These are phyloP conservation scores for Artemisia argyi DNA, from an alignment of 129 eudicot genomes.

Conservation along the genomic window DNA sequence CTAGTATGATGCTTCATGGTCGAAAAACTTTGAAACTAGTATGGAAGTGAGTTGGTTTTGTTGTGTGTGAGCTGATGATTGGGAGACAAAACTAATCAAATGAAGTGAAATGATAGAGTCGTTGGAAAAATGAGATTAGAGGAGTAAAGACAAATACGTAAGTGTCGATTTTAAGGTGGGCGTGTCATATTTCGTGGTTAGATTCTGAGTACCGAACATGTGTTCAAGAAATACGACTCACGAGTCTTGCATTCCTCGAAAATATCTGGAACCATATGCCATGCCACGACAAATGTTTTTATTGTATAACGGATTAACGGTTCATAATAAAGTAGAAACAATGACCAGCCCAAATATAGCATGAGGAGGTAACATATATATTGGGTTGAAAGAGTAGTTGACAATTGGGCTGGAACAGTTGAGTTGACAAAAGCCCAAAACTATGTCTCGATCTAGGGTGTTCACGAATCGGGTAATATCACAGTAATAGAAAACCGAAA, in stretches of 20 bases:
- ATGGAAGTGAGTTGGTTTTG: slow-evolving; percentile 20
- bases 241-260: slow-evolving; percentile 2
- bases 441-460: no score
- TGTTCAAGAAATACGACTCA: slow-evolving; percentile 15
- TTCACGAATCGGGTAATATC: no score
- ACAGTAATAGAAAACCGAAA: no score
- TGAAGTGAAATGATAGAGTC: not conserved
- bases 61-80: not conserved
- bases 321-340: no score
- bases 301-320: no score
- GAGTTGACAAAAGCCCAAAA: no score
- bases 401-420: no score
- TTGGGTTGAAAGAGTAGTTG: no score
- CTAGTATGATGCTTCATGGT: slow-evolving; percentile 44
- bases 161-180: slow-evolving; percentile 23
- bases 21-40: not conserved
- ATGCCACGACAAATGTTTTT: no score
- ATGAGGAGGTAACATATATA: no score
- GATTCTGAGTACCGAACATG: slow-evolving; percentile 7
- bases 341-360: no score
- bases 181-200: slow-evolving; percentile 23
- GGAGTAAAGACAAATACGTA: slow-evolving; percentile 25
- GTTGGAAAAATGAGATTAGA: not conserved
- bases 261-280: not conserved
- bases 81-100: slow-evolving; percentile 17